Conservation (phyloP, 2,329 filamentous ascomycete genomes). For the Fusarium protoensiforme region DNA sequence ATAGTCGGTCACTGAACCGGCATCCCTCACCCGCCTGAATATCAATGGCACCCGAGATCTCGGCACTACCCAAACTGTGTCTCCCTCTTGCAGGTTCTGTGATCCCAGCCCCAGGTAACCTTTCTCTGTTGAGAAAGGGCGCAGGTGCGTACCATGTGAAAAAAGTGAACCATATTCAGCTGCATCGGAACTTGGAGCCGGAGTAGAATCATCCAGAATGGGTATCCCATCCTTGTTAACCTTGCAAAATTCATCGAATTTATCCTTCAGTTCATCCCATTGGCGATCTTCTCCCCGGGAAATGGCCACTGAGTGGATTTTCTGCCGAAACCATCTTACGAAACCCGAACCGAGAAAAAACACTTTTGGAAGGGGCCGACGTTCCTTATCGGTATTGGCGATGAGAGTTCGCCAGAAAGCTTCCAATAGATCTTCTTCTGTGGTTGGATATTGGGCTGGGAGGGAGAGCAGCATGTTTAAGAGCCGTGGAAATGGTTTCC, state of each 20-base stretch:
- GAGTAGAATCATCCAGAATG: not conserved
- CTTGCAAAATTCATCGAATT: not conserved
- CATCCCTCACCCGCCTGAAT: not conserved
- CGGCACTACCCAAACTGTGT: not conserved
- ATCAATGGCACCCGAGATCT: not conserved
- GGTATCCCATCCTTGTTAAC: not conserved
- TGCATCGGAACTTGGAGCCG: not conserved
- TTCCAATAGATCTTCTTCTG: not conserved
- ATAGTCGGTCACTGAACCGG: not conserved
- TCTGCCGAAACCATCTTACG: not conserved
- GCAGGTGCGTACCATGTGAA: not conserved
- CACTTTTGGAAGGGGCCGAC: too few species aligned
- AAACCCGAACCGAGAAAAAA: not conserved
- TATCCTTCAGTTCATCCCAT: not conserved
- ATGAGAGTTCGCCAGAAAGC: not conserved
- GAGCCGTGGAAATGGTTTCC: not conserved
- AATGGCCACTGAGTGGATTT: not conserved
- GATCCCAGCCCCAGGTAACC: not conserved
- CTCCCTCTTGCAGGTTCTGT: not conserved
- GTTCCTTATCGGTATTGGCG: not conserved
- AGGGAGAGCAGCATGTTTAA: not conserved
- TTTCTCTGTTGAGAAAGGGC: not conserved
- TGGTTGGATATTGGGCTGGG: not conserved
- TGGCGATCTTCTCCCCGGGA: not conserved
- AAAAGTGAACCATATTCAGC: not conserved